phyloP scores from a whole-genome alignment of 352 stramenopile species.

The Phytophthora kernoviae region DNA sequence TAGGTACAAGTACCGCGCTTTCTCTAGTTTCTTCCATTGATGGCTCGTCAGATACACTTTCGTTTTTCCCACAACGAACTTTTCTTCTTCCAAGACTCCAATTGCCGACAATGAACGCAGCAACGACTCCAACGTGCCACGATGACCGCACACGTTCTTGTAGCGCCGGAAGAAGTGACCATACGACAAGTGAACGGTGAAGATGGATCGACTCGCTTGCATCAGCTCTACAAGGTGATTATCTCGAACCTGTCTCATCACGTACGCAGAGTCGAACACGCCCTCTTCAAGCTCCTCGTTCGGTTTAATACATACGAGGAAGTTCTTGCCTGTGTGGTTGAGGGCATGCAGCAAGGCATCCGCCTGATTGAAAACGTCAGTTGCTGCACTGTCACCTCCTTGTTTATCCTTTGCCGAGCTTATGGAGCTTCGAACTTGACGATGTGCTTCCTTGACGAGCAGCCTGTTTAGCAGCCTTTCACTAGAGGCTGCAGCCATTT shows the following conservation, averaged over 20 bases:
- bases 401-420: slow-evolving; percentile 51
- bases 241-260: slow-evolving; percentile 75
- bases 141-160: slow-evolving; percentile 82
- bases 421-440: slow-evolving; percentile 53
- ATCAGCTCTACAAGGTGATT: slow-evolving; percentile 79
- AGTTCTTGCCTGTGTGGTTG: slow-evolving; percentile 80
- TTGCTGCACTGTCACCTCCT: slow-evolving; percentile 49
- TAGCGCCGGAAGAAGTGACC: slow-evolving; percentile 84
- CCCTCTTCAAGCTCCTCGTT: slow-evolving; percentile 66
- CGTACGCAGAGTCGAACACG: slow-evolving; percentile 69
- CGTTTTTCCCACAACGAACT: slow-evolving; percentile 71
- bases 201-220: slow-evolving; percentile 71
- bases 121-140: slow-evolving; percentile 74
- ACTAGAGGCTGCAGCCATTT: slow-evolving; percentile 63
- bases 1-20: slow-evolving; percentile 75
- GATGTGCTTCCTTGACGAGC: slow-evolving; percentile 30
- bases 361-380: slow-evolving; percentile 68
- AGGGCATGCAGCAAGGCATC: slow-evolving; percentile 72
- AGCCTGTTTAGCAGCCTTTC: slow-evolving; percentile 46
- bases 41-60: slow-evolving; percentile 82
- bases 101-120: slow-evolving; percentile 80
- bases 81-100: slow-evolving; percentile 80
- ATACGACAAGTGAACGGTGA: slow-evolving; percentile 76
- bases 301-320: slow-evolving; percentile 83
- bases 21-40: slow-evolving; percentile 84